phyloP scores from a whole-genome alignment of 495 filamentous ascomycete genomes.

The Antarctomyces pellizariae region DNA sequence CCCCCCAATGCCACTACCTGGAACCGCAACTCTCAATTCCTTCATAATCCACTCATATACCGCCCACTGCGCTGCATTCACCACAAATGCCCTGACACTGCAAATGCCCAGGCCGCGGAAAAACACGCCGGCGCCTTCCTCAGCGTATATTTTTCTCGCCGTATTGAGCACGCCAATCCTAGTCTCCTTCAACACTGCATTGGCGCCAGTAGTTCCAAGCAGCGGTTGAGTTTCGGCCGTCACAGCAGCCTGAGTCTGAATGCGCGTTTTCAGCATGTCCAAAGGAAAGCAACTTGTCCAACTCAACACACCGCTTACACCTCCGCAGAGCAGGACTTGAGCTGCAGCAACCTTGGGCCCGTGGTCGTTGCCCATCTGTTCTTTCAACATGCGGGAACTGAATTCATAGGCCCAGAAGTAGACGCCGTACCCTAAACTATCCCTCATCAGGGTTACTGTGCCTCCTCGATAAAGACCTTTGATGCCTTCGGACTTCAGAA shows the following conservation, averaged over 20 bases:
- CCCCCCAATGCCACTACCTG: neutral
- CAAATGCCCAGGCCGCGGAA: constrained; percentile 60
- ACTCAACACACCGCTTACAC: constrained; percentile 59
- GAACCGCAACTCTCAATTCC: constrained; percentile 16
- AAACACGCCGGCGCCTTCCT: constrained; percentile 42
- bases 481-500: constrained; percentile 35
- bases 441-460: constrained; percentile 50
- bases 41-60: constrained; percentile 69
- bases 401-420: constrained; percentile 84
- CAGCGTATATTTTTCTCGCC: constrained; percentile 34
- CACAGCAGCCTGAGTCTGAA: constrained; percentile 37
- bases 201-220: constrained; percentile 13
- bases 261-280: constrained; percentile 70
- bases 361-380: constrained; percentile 13
- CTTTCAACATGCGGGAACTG: constrained; percentile 28
- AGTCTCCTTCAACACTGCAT: constrained; percentile 5
- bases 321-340: constrained; percentile 57
- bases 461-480: constrained; percentile 59
- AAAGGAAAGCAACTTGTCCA: constrained; percentile 77
- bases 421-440: constrained; percentile 77
- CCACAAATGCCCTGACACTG: constrained; percentile 61
- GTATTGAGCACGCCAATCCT: constrained; percentile 33
- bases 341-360: constrained; percentile 24
- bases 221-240: constrained; percentile 9
- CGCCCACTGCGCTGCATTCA: constrained; percentile 65